phyloP scores from a whole-genome alignment of 2,329 filamentous ascomycete genomes.

The Penicillium sp. region DNA sequence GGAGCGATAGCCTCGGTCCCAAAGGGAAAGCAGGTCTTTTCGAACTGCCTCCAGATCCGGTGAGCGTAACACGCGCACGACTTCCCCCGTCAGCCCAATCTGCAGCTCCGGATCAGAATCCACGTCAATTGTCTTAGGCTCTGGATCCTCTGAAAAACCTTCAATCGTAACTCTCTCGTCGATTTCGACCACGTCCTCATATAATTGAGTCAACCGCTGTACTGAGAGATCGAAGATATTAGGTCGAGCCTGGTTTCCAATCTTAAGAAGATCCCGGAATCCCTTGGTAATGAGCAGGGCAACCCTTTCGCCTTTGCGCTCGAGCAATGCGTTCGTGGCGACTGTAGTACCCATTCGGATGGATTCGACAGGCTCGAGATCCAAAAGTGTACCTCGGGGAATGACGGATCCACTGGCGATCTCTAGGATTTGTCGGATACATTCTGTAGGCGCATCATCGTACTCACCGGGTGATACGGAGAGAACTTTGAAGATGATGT shows the following conservation, averaged over 20 bases:
- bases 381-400: slow-evolving; percentile 15
- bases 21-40: slow-evolving; percentile 55
- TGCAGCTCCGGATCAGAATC: slow-evolving; percentile 16
- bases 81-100: slow-evolving; percentile 56
- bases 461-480: slow-evolving; percentile 24
- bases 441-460: slow-evolving; percentile 62
- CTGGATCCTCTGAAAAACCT: slow-evolving; percentile 25
- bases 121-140: slow-evolving; percentile 15
- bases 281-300: slow-evolving; percentile 79
- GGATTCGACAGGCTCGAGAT: slow-evolving; percentile 15
- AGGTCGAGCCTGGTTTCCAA: slow-evolving; percentile 80
- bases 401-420: slow-evolving; percentile 14
- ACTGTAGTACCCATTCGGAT: slow-evolving; percentile 91
- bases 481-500: slow-evolving; percentile 22
- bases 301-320: slow-evolving; percentile 79
- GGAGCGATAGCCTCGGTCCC: slow-evolving; percentile 28
- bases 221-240: slow-evolving; percentile 84
- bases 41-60: slow-evolving; percentile 52
- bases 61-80: slow-evolving; percentile 61
- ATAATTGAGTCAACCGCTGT: slow-evolving; percentile 61
- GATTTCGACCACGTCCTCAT: slow-evolving; percentile 20
- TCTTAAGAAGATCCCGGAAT: slow-evolving; percentile 75
- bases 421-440: slow-evolving; percentile 65
- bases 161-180: slow-evolving; percentile 46
- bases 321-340: slow-evolving; percentile 79